Evolutionary conservation across 2,329 filamentous ascomycete genomes (phyloP).

Genomic region (Claviceps humidiphila): DNA sequence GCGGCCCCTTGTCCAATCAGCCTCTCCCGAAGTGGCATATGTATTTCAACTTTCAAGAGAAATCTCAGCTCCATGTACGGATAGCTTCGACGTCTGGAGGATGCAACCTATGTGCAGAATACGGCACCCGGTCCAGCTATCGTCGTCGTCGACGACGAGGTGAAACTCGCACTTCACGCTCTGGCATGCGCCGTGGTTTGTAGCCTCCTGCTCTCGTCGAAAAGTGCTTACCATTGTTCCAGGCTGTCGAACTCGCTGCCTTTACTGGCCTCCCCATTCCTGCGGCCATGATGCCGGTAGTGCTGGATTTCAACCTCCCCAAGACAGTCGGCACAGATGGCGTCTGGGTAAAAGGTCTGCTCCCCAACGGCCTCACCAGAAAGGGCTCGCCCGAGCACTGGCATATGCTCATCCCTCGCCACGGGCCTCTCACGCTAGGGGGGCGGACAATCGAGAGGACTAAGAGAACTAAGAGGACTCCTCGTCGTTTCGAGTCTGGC

Average conservation of each 20-base stretch:
- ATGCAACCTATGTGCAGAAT: too few species aligned
- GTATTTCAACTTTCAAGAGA: background rate
- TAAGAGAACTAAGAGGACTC: too few species aligned
- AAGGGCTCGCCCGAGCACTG: conserved; percentile 9
- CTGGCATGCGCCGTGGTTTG: conserved; percentile 21
- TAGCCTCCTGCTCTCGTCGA: conserved; percentile 13
- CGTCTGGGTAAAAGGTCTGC: conserved; percentile 7
- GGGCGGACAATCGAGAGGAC: too few species aligned
- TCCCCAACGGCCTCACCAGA: conserved; percentile 14
- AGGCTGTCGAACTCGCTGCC: conserved; percentile 15
- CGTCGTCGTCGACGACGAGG: conserved; percentile 11
- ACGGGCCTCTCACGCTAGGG: too few species aligned
- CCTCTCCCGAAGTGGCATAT: background rate
- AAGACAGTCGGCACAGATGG: conserved; percentile 5
- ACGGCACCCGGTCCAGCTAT: conserved; percentile 19
- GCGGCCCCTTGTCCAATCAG: background rate
- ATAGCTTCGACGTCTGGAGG: background rate
- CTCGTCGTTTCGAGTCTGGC: too few species aligned
- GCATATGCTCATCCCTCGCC: too few species aligned
- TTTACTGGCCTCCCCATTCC: conserved; percentile 17
- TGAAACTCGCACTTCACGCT: conserved; percentile 15
- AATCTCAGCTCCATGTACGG: background rate
- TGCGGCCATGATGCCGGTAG: conserved; percentile 7
- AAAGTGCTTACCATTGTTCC: conserved; percentile 18
- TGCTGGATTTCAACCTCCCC: conserved; percentile 9